A percentile compares a stretch with the other conserved stretches of the same genome.
Evolutionary conservation across 225 moss, liverwort and hornwort genomes (phyloP).

Genomic region (Pleurozium schreberi): DNA sequence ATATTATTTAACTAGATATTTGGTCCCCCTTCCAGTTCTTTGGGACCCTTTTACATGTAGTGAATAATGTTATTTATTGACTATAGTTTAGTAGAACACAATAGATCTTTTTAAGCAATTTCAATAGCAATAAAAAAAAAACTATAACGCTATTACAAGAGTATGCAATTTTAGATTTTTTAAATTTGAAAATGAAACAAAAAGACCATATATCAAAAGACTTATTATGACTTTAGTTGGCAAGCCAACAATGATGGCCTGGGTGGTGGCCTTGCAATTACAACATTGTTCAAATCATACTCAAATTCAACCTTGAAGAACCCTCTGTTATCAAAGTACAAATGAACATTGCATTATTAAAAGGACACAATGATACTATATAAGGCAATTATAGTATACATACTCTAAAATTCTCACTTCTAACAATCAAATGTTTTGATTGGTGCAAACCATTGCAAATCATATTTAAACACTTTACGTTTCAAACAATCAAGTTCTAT

Average conservation of each 20-base stretch:
- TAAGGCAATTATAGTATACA: accelerated
- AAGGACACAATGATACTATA: no score
- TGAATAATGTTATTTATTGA: background rate
- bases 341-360: background rate
- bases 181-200: no score
- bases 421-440: background rate
- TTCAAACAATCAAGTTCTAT: background rate
- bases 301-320: background rate
- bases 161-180: accelerated
- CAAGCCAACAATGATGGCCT: background rate
- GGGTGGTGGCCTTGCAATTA: accelerated
- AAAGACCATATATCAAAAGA: background rate
- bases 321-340: background rate
- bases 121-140: background rate
- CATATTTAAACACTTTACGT: background rate
- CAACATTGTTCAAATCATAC: background rate
- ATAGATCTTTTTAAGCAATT: background rate
- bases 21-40: background rate
- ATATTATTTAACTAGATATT: background rate
- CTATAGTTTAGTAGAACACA: background rate
- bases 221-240: background rate
- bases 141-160: accelerated
- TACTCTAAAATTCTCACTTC: background rate
- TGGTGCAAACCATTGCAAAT: background rate
- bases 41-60: accelerated